These are phyloP conservation scores for Onygenales sp. DNA, from an alignment of 2,329 filamentous ascomycete genomes.

Conservation along the genomic window DNA sequence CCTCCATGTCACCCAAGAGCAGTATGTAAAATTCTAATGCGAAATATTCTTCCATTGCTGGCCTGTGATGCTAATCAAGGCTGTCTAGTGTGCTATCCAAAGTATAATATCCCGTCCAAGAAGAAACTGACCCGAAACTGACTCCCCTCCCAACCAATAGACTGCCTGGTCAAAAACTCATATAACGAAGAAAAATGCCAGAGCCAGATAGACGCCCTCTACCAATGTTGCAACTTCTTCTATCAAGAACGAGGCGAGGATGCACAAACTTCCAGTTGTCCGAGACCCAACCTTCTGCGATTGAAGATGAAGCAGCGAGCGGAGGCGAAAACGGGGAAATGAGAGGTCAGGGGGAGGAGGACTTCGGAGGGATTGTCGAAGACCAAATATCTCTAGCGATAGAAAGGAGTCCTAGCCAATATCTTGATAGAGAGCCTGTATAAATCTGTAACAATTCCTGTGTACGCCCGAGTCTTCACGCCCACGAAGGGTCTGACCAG, in stretches of 20 bases:
- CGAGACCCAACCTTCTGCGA: constrained; percentile 66
- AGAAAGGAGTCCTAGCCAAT: constrained; percentile 10
- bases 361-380: neutral
- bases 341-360: neutral
- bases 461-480: constrained; percentile 45
- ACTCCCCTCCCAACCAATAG: constrained; percentile 35
- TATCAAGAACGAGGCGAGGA: constrained; percentile 70
- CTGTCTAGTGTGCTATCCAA: constrained; percentile 73
- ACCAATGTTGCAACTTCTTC: constrained; percentile 86
- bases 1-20: constrained; percentile 81
- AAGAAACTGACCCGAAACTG: neutral
- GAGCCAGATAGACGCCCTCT: constrained; percentile 68
- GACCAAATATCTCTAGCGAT: neutral
- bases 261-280: constrained; percentile 72
- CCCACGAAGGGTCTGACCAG: constrained; percentile 54
- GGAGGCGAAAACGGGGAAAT: neutral
- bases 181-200: constrained; percentile 82
- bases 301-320: constrained; percentile 76
- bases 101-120: constrained; percentile 40
- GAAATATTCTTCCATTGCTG: neutral
- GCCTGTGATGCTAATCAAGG: constrained; percentile 6
- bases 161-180: constrained; percentile 72
- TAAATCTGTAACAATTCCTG: constrained; percentile 36
- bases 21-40: constrained; percentile 41
- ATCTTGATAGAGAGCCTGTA: neutral